These are phyloP conservation scores for Sungouiozyma intestinalis DNA, from an alignment of 805 yeast genomes.

Conservation along the genomic window DNA sequence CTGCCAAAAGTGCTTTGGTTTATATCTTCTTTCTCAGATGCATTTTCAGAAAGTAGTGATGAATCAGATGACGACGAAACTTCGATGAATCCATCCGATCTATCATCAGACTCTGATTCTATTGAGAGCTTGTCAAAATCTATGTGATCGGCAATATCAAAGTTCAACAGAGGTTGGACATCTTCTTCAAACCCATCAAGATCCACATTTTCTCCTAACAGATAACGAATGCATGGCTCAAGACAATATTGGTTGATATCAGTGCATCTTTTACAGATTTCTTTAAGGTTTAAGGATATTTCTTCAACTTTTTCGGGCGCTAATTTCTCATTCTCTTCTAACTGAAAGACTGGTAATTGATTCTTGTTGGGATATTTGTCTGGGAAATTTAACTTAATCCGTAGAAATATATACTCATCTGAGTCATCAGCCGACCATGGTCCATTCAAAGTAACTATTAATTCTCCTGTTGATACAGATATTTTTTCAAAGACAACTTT, in stretches of 20 bases:
- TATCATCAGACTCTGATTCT: constrained; percentile 24
- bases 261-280: constrained; percentile 48
- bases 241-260: constrained; percentile 55
- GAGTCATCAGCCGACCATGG: constrained; percentile 46
- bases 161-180: constrained; percentile 24
- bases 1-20: constrained; percentile 9
- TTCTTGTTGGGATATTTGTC: constrained; percentile 54
- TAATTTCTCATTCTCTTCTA: constrained; percentile 75
- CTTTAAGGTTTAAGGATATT: constrained; percentile 41
- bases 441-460: constrained; percentile 71
- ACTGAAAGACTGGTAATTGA: constrained; percentile 41
- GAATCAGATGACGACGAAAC: constrained; percentile 29
- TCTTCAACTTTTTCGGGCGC: constrained; percentile 38
- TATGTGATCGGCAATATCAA: constrained; percentile 22
- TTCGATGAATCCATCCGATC: constrained; percentile 14
- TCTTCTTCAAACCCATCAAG: constrained; percentile 31
- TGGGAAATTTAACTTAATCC: constrained; percentile 67
- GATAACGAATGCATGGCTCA: constrained; percentile 65
- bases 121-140: constrained; percentile 30
- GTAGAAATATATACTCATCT: constrained; percentile 45
- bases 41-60: constrained; percentile 29
- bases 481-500: constrained; percentile 78
- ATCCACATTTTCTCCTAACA: constrained; percentile 71
- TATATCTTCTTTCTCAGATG: constrained; percentile 11
- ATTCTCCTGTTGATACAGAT: constrained; percentile 74